Percentiles rank a stretch among this genome's conserved stretches.
Evolutionary conservation across 345 rosid species (phyloP).

Genomic region (Eucalyptus pauciflora): DNA sequence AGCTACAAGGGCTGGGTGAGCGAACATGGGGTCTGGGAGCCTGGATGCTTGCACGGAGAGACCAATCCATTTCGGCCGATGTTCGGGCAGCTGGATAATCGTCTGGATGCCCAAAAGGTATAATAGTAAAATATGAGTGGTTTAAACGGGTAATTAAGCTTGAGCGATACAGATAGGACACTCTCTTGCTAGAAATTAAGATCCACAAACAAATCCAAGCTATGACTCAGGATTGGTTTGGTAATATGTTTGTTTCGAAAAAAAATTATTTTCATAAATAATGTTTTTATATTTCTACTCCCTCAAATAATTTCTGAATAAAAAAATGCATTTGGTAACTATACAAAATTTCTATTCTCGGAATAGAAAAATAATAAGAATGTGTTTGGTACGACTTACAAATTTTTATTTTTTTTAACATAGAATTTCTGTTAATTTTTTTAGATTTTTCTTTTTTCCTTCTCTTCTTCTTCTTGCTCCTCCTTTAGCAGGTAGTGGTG

Average conservation of each 20-base stretch:
- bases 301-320: rapidly evolving
- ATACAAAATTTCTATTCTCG: too few relatives aligned
- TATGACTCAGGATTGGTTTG: rapidly evolving
- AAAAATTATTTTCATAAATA: too few relatives aligned
- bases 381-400: too few relatives aligned
- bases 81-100: not conserved
- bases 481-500: too few relatives aligned
- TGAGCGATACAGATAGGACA: not conserved
- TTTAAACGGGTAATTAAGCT: not conserved
- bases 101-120: not conserved
- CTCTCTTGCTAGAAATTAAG: not conserved
- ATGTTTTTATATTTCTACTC: too few relatives aligned
- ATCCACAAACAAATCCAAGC: not conserved
- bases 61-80: not conserved
- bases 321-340: rapidly evolving
- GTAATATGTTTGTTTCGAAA: too few relatives aligned
- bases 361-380: too few relatives aligned
- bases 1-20: not conserved
- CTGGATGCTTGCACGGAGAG: not conserved
- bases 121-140: not conserved
- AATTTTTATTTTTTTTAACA: too few relatives aligned
- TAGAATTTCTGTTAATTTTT: too few relatives aligned
- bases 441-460: too few relatives aligned
- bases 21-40: not conserved
- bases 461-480: too few relatives aligned